Evolutionary conservation across 768 basidiomycete genomes (phyloP), one percentile per base, ranked within the genome.

Genomic region (Asterophora lycoperdoides): DNA sequence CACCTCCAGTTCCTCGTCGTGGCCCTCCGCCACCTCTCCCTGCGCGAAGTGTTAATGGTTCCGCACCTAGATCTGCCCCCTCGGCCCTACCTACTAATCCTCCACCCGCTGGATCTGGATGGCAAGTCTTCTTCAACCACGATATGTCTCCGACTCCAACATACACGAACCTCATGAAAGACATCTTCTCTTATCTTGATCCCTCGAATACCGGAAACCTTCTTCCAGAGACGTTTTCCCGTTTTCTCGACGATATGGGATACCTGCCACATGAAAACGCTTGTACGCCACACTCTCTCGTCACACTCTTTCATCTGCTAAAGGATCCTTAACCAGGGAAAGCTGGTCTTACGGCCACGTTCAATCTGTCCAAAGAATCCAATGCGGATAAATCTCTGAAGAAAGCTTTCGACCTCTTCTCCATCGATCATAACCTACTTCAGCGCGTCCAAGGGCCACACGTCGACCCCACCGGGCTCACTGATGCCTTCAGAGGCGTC

Each of bases 161-260:
- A 2, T 56, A 54, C 17, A 51, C 20, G 5, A 36, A 49, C 20
- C 49, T 54, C 18, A 43, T 50, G 26, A 54, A 51, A 34, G 51
- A 56, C 15, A 51, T 56, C 17, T 56, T 56, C 33, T 37, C 52
- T 5, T 46, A 51, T 20, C 56, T 54, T 4, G 56, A 56, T 37
- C 42, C 49, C 8, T 18, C 19, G 18, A 54, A 54, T 23, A 37
- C 34, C 8, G 56, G 49, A 26, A 33, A 11, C 14, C 53, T 56
- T 10, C 4, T 51, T 23, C 56, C 56, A 3, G 53, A 56, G 36
- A 44, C 38, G 4, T 41, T 35, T 10, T 54, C 56, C 28, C 52
- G 35, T 8, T 54, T 56, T 40, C 56, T 56, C 1, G 56, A 56
- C 32, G 56, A 54, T 30, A 51, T 51, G 46, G 49, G 46, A 14